Conservation (phyloP, 225 moss, liverwort and hornwort genomes). For the Pseudisothecium myosuroides region DNA sequence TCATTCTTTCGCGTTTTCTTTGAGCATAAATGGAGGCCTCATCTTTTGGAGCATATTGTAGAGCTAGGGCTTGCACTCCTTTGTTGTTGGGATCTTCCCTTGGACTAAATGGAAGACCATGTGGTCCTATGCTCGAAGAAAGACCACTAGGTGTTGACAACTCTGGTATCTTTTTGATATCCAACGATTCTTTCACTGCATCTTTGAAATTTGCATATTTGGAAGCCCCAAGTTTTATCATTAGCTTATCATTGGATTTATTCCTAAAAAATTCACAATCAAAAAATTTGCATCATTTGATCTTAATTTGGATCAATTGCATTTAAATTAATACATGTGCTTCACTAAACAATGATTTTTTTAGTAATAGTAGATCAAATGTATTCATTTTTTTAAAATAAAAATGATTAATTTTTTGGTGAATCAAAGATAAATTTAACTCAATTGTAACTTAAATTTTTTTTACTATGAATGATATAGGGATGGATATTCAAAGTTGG, state of each 20-base stretch:
- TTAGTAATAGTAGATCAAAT: neutral
- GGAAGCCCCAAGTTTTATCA: neutral
- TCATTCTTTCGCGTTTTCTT: neutral
- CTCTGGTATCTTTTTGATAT: neutral
- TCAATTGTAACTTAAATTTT: neutral
- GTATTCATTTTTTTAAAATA: neutral
- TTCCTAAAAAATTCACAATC: neutral
- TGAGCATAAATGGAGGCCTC: neutral
- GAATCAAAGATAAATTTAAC: neutral
- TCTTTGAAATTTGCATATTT: neutral
- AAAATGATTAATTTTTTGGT: neutral
- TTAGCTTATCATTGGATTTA: neutral
- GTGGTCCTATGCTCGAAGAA: rapidly evolving
- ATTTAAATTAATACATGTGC: too few relatives aligned
- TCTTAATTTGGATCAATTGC: too few relatives aligned
- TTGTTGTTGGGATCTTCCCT: neutral
- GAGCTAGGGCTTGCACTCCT: neutral
- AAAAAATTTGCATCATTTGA: neutral
- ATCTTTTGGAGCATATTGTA: neutral
- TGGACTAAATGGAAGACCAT: neutral
- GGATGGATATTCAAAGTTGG: neutral
- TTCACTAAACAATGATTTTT: neutral
- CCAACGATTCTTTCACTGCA: neutral
- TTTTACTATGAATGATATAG: neutral
- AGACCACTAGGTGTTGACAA: neutral